A percentile compares a stretch with the other conserved stretches of the same genome.
phyloP scores from a whole-genome alignment of 164 flowering plant species.

The Stephania cephalantha region DNA sequence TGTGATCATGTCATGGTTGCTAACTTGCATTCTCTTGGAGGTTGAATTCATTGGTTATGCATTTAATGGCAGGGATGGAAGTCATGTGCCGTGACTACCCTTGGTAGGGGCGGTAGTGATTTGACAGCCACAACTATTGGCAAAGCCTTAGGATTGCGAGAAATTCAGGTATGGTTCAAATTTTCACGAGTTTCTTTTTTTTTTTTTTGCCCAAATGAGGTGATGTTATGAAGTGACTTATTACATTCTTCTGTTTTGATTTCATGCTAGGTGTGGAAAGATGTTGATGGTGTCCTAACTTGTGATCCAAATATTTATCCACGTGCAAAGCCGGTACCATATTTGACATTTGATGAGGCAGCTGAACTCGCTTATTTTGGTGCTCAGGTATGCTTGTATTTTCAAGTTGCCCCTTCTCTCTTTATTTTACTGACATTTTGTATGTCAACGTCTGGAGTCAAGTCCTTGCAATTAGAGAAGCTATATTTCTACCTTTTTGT shows the following conservation, averaged over 20 bases:
- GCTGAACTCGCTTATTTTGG: slow-evolving; percentile 97
- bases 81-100: slow-evolving; percentile 77
- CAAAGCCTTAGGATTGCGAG: slow-evolving; percentile 79
- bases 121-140: slow-evolving; percentile 96
- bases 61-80: slow-evolving; percentile 58
- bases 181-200: background rate
- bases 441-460: background rate
- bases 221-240: background rate
- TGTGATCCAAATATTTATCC: slow-evolving; percentile 85
- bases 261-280: slow-evolving; percentile 84
- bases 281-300: slow-evolving; percentile 94
- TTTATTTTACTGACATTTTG: background rate
- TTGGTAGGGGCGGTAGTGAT: slow-evolving; percentile 98
- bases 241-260: background rate
- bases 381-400: slow-evolving; percentile 60
- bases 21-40: background rate
- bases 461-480: background rate
- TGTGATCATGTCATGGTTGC: background rate
- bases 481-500: no score
- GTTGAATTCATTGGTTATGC: background rate
- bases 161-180: slow-evolving; percentile 63
- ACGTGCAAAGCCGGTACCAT: slow-evolving; percentile 78
- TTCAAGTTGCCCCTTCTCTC: background rate
- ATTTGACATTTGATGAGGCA: slow-evolving; percentile 92
- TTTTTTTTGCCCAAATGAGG: background rate